Conservation (phyloP, 2,329 filamentous ascomycete species). For the Proliferodiscus dingleyae region DNA sequence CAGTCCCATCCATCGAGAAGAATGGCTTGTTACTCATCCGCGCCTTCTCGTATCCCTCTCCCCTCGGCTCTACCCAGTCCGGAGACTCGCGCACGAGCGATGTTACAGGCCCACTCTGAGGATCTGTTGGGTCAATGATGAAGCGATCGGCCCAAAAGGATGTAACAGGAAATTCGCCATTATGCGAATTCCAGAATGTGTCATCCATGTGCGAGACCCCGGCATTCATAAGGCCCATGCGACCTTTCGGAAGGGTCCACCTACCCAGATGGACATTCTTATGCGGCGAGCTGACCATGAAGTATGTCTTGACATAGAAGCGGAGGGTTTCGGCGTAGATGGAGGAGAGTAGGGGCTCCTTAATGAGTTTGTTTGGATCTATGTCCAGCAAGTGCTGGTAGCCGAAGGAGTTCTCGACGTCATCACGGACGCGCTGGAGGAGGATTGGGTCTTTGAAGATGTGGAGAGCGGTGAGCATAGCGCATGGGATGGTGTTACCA, state of each 20-base stretch:
- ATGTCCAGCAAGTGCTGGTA: background rate
- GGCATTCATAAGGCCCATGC: slow-evolving; percentile 18
- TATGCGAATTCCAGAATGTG: slow-evolving; percentile 29
- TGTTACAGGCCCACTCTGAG: slow-evolving; percentile 24
- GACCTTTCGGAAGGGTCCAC: slow-evolving; percentile 24
- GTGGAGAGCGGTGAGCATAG: background rate
- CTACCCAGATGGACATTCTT: slow-evolving; percentile 21
- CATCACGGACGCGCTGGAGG: background rate
- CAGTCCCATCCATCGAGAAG: background rate
- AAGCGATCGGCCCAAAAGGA: slow-evolving; percentile 36
- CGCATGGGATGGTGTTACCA: background rate
- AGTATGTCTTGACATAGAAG: slow-evolving; percentile 15
- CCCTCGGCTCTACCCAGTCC: background rate
- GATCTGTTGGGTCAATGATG: slow-evolving; percentile 28
- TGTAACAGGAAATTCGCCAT: slow-evolving; percentile 27
- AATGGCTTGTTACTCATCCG: background rate
- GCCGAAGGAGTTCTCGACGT: background rate
- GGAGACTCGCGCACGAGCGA: background rate
- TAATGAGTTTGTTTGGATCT: slow-evolving; percentile 13
- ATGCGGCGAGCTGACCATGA: slow-evolving; percentile 13
- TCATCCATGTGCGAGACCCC: slow-evolving; percentile 25
- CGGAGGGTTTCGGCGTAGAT: slow-evolving; percentile 33
- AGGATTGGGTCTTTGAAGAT: background rate
- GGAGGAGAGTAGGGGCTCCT: slow-evolving; percentile 27
- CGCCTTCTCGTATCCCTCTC: background rate